Conservation (phyloP, 305 asterid species). For the Plantago lanceolata region DNA sequence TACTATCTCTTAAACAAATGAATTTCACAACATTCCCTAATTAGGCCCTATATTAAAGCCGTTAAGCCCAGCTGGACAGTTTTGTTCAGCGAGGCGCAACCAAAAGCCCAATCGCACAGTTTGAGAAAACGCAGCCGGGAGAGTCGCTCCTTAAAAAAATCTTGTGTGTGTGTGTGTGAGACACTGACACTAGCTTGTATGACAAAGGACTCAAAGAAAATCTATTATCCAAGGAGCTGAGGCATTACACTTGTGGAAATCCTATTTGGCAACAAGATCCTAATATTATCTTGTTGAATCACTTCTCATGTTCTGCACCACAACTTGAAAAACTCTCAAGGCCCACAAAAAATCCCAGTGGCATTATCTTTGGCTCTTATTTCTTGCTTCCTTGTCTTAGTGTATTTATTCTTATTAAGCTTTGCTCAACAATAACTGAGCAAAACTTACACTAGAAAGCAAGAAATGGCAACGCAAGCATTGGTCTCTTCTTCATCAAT, state of each 20-base stretch:
- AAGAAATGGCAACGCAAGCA: slow-evolving; percentile 79
- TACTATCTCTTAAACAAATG: no score
- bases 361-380: slow-evolving; percentile 21
- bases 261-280: slow-evolving; percentile 54
- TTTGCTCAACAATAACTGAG: neutral
- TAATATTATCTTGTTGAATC: slow-evolving; percentile 38
- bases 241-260: slow-evolving; percentile 41
- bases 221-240: slow-evolving; percentile 42
- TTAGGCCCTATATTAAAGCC: no score
- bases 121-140: no score
- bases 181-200: no score
- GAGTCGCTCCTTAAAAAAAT: no score
- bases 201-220: slow-evolving; percentile 6
- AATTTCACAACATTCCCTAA: no score
- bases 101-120: no score
- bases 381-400: slow-evolving; percentile 9
- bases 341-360: slow-evolving; percentile 43
- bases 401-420: neutral
- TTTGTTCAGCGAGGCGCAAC: no score
- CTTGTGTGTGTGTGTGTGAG: no score
- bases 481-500: slow-evolving; percentile 90
- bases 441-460: neutral
- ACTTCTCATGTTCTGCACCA: slow-evolving; percentile 36
- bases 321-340: slow-evolving; percentile 34
- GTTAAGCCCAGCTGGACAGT: no score